A percentile compares a stretch with the other conserved stretches of the same genome.
These are phyloP conservation scores for Ajuga reptans DNA, from an alignment of 305 asterid genomes.

Conservation along the genomic window DNA sequence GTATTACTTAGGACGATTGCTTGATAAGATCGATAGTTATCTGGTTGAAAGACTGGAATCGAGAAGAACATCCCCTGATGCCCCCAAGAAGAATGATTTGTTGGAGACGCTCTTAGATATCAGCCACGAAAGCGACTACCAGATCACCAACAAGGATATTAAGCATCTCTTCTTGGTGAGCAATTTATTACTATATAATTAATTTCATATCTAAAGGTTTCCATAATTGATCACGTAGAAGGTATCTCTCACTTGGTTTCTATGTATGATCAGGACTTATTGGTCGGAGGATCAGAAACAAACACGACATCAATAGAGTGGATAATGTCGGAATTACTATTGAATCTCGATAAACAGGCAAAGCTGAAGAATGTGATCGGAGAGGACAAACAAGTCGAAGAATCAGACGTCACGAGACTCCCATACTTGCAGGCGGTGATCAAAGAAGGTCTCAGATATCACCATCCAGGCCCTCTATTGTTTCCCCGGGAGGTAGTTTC, in stretches of 20 bases:
- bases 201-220: too few species aligned
- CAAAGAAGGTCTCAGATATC: not conserved
- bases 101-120: constrained; percentile 3
- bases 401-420: constrained; percentile 7
- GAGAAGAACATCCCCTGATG: not conserved
- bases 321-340: too few species aligned
- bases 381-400: not conserved
- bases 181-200: too few species aligned
- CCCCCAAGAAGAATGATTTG: constrained; percentile 9
- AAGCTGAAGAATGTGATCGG: too few species aligned
- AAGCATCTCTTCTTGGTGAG: constrained; percentile 10
- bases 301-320: constrained; percentile 1
- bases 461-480: too few species aligned
- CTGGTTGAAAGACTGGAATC: not conserved
- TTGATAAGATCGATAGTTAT: not conserved
- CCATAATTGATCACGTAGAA: too few species aligned
- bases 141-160: not conserved
- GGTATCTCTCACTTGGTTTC: too few species aligned
- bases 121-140: not conserved
- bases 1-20: not conserved
- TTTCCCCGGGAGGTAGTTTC: too few species aligned
- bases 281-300: constrained; percentile 7
- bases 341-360: too few species aligned
- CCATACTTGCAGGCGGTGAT: constrained; percentile 14
- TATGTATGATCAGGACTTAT: too few species aligned